Conservation (phyloP, 2,329 filamentous ascomycete genomes). For the Aspergillus melleus region DNA sequence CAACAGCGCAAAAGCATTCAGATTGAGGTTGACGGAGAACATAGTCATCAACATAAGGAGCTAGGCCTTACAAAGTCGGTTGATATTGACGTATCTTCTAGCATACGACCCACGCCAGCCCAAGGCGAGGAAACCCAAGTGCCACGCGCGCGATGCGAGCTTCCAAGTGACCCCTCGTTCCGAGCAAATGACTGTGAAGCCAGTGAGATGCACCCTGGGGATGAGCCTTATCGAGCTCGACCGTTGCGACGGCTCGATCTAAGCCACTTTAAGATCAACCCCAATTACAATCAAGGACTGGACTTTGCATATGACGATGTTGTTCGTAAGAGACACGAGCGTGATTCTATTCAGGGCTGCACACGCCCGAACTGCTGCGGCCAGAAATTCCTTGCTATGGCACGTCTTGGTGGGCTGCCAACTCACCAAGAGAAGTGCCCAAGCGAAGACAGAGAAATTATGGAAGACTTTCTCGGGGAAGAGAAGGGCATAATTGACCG, state of each 20-base stretch:
- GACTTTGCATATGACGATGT: conserved; percentile 74
- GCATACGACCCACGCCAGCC: neutral
- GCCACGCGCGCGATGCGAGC: neutral
- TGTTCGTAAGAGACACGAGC: conserved; percentile 67
- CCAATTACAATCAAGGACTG: conserved; percentile 66
- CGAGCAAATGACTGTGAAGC: neutral
- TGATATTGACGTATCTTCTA: neutral
- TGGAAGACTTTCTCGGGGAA: conserved; percentile 58
- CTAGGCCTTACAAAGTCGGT: neutral
- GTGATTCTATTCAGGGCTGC: conserved; percentile 72
- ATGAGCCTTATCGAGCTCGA: conserved; percentile 57
- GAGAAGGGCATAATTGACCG: conserved; percentile 33
- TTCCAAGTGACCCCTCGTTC: neutral
- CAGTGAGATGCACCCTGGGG: conserved; percentile 23
- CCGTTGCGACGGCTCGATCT: conserved; percentile 59
- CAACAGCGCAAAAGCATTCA: neutral
- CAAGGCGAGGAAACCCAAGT: neutral
- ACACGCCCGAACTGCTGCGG: conserved; percentile 76
- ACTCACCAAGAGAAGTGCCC: conserved; percentile 18
- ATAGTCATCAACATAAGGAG: neutral
- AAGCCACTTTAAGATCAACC: conserved; percentile 81
- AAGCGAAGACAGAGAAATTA: conserved; percentile 27
- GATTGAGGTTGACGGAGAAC: neutral
- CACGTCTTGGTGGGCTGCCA: conserved; percentile 42
- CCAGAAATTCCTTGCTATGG: conserved; percentile 67